These are phyloP conservation scores for Lagerstroemia speciosa DNA, from an alignment of 345 rosid genomes.

Conservation along the genomic window DNA sequence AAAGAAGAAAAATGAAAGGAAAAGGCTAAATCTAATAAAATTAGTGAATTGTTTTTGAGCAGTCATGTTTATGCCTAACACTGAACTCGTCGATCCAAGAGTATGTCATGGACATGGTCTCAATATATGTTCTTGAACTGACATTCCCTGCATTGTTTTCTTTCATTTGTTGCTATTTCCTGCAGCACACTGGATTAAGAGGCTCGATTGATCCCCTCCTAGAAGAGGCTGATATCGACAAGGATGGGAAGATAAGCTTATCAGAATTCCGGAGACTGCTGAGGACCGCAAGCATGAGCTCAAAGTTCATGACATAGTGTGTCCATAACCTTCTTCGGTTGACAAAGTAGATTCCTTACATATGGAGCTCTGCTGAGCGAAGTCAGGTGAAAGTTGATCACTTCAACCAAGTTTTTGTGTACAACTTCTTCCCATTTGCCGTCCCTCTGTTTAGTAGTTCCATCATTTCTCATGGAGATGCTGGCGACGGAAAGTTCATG, in stretches of 20 bases:
- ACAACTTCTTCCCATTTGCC: background rate
- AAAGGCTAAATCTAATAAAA: too few relatives aligned
- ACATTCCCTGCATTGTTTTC: background rate
- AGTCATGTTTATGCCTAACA: too few relatives aligned
- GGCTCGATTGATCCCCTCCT: constrained; percentile 45
- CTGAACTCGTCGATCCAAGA: background rate
- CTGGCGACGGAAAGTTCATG: background rate
- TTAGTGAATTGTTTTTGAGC: too few relatives aligned
- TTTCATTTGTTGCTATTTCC: background rate
- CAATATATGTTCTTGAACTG: background rate
- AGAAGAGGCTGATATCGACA: constrained; percentile 50
- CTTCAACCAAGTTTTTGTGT: background rate
- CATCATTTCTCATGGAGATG: background rate
- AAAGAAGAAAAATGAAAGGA: too few relatives aligned
- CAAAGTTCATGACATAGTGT: constrained; percentile 18
- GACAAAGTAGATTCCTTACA: background rate
- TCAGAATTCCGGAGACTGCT: constrained; percentile 40
- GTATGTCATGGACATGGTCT: background rate
- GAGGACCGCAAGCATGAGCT: constrained; percentile 41
- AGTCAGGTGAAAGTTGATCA: background rate
- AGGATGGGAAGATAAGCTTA: constrained; percentile 42
- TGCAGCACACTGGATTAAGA: constrained; percentile 39
- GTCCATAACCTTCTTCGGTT: background rate
- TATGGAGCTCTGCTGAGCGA: background rate
- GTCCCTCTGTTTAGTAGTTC: background rate